These are phyloP conservation scores for Albizia julibrissin DNA, from an alignment of 306 rosid species.

Conservation along the genomic window DNA sequence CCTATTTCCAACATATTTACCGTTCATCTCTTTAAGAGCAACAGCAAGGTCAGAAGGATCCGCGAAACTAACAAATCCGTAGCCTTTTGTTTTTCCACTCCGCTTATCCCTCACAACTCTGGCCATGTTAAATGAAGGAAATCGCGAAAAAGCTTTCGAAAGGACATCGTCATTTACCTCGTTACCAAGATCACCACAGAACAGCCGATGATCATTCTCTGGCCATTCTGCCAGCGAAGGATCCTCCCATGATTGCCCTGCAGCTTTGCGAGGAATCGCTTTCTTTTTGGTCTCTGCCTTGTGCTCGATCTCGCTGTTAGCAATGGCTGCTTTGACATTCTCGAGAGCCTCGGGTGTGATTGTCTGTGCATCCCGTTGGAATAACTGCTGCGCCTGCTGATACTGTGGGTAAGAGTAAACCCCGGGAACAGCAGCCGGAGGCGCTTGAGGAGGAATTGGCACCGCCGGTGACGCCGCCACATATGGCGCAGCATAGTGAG, in stretches of 20 bases:
- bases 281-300: slow-evolving; percentile 78
- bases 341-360: slow-evolving; percentile 85
- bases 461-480: slow-evolving; percentile 34
- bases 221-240: slow-evolving; percentile 92
- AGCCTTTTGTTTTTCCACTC: slow-evolving; percentile 96
- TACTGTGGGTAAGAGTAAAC: slow-evolving; percentile 44
- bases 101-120: slow-evolving; percentile 94
- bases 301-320: slow-evolving; percentile 85
- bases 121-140: slow-evolving; percentile 88
- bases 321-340: slow-evolving; percentile 86
- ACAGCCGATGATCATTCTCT: slow-evolving; percentile 75
- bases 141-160: slow-evolving; percentile 77
- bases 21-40: slow-evolving; percentile 85
- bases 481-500: slow-evolving; percentile 48
- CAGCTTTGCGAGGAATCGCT: slow-evolving; percentile 79
- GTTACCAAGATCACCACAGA: slow-evolving; percentile 88
- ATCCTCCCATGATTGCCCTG: slow-evolving; percentile 87
- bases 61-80: slow-evolving; percentile 96
- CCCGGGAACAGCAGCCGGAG: slow-evolving; percentile 42
- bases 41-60: slow-evolving; percentile 72
- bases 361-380: slow-evolving; percentile 84
- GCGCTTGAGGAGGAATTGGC: slow-evolving; percentile 36
- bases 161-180: slow-evolving; percentile 91
- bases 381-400: slow-evolving; percentile 70
- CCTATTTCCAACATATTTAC: slow-evolving; percentile 82